These are phyloP conservation scores for Mycena maculata DNA, from an alignment of 768 basidiomycete species.

Conservation along the genomic window DNA sequence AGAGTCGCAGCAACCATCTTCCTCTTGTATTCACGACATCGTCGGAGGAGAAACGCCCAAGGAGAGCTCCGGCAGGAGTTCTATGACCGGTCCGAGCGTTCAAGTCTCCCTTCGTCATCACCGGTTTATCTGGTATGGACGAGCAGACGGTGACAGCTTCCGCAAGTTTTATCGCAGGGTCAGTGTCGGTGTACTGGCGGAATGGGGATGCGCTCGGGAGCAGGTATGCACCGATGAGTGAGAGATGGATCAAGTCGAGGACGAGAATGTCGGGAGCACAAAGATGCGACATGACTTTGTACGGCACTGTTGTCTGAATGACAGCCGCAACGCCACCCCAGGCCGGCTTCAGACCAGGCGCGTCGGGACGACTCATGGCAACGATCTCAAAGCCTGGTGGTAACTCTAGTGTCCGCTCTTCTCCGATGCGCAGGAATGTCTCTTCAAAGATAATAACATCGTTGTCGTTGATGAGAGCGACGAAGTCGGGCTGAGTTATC, in stretches of 20 bases:
- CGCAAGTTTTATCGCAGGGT: slow-evolving; percentile 9
- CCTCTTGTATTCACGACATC: background rate
- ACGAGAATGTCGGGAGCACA: slow-evolving; percentile 23
- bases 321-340: slow-evolving; percentile 23
- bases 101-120: background rate
- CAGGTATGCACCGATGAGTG: slow-evolving; percentile 14
- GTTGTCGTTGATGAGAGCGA: background rate
- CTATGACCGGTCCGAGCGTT: background rate
- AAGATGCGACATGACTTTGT: background rate
- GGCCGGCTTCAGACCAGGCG: background rate
- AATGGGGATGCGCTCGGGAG: slow-evolving; percentile 11
- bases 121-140: background rate
- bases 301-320: background rate
- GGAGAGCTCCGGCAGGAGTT: background rate
- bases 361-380: slow-evolving; percentile 21
- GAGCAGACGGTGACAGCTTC: slow-evolving; percentile 4
- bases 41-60: background rate
- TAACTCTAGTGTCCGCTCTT: slow-evolving; percentile 18
- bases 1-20: slow-evolving; percentile 4
- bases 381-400: slow-evolving; percentile 11
- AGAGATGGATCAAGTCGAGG: slow-evolving; percentile 3
- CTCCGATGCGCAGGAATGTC: slow-evolving; percentile 17
- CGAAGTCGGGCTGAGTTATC: background rate
- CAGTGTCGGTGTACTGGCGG: background rate
- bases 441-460: slow-evolving; percentile 22